Percentiles rank a stretch among this genome's conserved stretches.
phyloP scores from a whole-genome alignment of 495 filamentous ascomycete genomes.

The Bryoglossum gracile region DNA sequence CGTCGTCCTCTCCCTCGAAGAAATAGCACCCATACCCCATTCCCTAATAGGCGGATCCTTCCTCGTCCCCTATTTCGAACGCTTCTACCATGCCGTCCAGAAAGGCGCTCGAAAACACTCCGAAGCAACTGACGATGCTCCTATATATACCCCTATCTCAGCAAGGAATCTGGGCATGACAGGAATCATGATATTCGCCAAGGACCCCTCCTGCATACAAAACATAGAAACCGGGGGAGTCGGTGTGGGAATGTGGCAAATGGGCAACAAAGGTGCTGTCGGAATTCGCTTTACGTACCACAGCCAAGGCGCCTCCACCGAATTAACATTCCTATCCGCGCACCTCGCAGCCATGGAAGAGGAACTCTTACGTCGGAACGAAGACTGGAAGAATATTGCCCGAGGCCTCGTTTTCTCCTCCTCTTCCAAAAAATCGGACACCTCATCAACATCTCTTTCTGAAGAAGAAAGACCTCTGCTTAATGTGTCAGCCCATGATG shows the following conservation, averaged over 20 bases:
- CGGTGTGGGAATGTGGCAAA: slow-evolving; percentile 72
- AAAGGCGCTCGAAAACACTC: slow-evolving; percentile 43
- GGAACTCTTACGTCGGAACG: slow-evolving; percentile 61
- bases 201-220: slow-evolving; percentile 46
- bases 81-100: slow-evolving; percentile 60
- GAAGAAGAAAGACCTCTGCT: slow-evolving; percentile 19
- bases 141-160: slow-evolving; percentile 41
- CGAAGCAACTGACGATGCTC: not conserved
- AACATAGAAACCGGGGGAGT: slow-evolving; percentile 63
- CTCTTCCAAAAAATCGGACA: slow-evolving; percentile 4
- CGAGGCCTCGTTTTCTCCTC: slow-evolving; percentile 65
- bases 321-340: slow-evolving; percentile 79
- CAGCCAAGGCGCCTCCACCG: slow-evolving; percentile 28
- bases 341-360: slow-evolving; percentile 84
- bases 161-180: slow-evolving; percentile 80
- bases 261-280: slow-evolving; percentile 94
- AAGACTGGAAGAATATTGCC: slow-evolving; percentile 78
- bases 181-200: slow-evolving; percentile 73
- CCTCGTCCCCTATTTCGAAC: slow-evolving; percentile 66
- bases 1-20: slow-evolving; percentile 74
- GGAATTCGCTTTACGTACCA: slow-evolving; percentile 60
- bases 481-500: slow-evolving; percentile 17
- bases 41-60: slow-evolving; percentile 82
- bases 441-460: slow-evolving; percentile 10
- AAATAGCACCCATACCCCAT: slow-evolving; percentile 76